Evolutionary conservation across 495 filamentous ascomycete genomes (phyloP), one percentile per base, ranked within the genome.

Genomic region (Corynascus novoguineensis): DNA sequence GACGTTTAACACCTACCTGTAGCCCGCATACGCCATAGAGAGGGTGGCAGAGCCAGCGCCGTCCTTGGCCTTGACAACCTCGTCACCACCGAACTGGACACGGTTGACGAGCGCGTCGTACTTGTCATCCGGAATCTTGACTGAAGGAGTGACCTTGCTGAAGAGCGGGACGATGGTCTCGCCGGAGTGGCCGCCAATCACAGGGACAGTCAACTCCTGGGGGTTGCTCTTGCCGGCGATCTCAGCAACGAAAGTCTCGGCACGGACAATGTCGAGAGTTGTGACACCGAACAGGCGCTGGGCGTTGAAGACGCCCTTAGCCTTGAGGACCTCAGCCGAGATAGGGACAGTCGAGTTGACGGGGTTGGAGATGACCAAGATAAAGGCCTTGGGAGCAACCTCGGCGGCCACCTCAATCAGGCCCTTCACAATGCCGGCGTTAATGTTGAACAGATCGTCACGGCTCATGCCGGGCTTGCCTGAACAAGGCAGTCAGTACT

Each of bases 301-400:
- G 60, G 93, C 78, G 78, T 98, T 85, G 78, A 97, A 97, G 64
- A 95, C 90, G 58, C 86, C 85, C 72, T 91, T 89, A 58, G 79
- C 79, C 83, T 96, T 97, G 71, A 98, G 84, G 52, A 95, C 83
- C 78, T 98, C 93, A 51, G 93, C 93, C 42, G 95, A 89, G 71
- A 98, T 96, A 49, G 95, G 93, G 56, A 98, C 95, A 34, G 95
- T 98, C 22, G 89, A 95, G 87, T 98, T 98, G 73, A 98, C 93
- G 32, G 93, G 93, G 81, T 98, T 98, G 60, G 93, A 97, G 75
- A 98, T 98, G 78, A 98, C 83, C 47, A 97, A 83, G 69, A 92
- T 82, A 74, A 86, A 97, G 35, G 93, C 93, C 65, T 95, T 92
- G 63, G 93, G 93, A 69, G 83, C 83, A 64, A 83, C 80, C 69